A percentile compares a stretch with the other conserved stretches of the same genome.
phyloP scores from a whole-genome alignment of 1,284 basidiomycete genomes.

The Bjerkandera adusta region DNA sequence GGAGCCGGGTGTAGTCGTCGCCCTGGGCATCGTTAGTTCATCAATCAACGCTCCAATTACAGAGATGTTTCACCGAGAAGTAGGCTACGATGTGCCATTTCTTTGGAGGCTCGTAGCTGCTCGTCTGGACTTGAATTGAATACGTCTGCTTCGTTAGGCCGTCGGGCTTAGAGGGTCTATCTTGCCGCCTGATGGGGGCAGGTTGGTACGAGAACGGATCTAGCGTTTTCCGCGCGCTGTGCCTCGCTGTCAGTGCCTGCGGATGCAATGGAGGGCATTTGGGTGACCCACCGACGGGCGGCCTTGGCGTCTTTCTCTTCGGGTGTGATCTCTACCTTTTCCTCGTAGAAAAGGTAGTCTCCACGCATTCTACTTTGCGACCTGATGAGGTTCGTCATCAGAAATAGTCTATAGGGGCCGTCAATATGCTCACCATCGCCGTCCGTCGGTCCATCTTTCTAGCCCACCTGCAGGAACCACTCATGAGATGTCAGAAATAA shows the following conservation, averaged over 20 bases:
- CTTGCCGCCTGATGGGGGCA: slow-evolving; percentile 61
- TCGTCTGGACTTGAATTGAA: slow-evolving; percentile 65
- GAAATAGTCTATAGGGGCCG: slow-evolving; percentile 1
- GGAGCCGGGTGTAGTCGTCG: slow-evolving; percentile 62
- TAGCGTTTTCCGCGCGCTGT: slow-evolving; percentile 58
- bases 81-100: slow-evolving; percentile 83
- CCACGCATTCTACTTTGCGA: slow-evolving; percentile 81
- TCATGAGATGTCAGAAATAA: slow-evolving; percentile 11
- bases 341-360: slow-evolving; percentile 77
- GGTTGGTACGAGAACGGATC: slow-evolving; percentile 57
- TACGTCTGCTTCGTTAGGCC: slow-evolving; percentile 80
- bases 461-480: slow-evolving; percentile 53
- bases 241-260: slow-evolving; percentile 12
- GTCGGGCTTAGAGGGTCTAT: slow-evolving; percentile 69
- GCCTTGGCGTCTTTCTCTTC: slow-evolving; percentile 75
- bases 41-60: slow-evolving; percentile 4
- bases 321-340: slow-evolving; percentile 73
- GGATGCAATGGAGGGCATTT: slow-evolving; percentile 8
- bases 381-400: slow-evolving; percentile 37
- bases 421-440: slow-evolving; percentile 53
- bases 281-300: slow-evolving; percentile 52
- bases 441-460: slow-evolving; percentile 75
- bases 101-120: slow-evolving; percentile 49
- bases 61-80: slow-evolving; percentile 54
- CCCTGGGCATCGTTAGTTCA: slow-evolving; percentile 38